Evolutionary conservation across 805 yeast genomes (phyloP), one percentile per base, ranked within the genome.

Genomic region (Priceomyces haplophilus): DNA sequence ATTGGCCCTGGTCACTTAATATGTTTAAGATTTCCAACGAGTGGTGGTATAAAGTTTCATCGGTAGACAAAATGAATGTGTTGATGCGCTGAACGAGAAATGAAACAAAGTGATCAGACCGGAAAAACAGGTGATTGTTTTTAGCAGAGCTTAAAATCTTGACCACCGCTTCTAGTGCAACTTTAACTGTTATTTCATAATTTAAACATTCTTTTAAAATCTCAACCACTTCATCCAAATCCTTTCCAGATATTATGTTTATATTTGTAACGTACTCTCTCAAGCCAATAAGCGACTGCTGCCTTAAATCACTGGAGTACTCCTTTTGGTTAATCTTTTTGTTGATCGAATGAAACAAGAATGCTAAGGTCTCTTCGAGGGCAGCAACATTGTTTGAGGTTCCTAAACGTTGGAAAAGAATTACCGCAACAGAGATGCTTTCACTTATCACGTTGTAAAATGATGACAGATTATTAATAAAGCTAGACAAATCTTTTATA

Each of bases 241-340:
- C 46, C 1, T 38, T 29, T 1, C 41, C 48, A n/a, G 44, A 41
- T 6, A 41, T 39, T 11, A 52, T 29, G 4, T 48, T 29, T 20
- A 40, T 40, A 15, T 45, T 37, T 5, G 46, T 35, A 6, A 56
- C 18, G 4, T 58, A 44, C 5, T 59, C 60, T 4, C 65, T 54
- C 24, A 64, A 46, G 4, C 61, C 51, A 1, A 47, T 42, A 17
- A 65, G 50, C 11, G 64, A 51, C 12, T 52, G 46, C 38, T 59
- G 62, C 36, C 64, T 49, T 19, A 65, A 47, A 16, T 64, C 69
- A 39, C 62, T 52, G 2, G 69, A 53, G 40, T 58, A 61, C 15
- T 50, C 47, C 30, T 58, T 59, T 31, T 56, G 51, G 10, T 48
- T 43, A 19, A 54, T 47, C 35, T 54, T 60, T 15, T 25, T 40